Evolutionary conservation across 805 yeast species (phyloP).

Genomic region (Candida verbasci): DNA sequence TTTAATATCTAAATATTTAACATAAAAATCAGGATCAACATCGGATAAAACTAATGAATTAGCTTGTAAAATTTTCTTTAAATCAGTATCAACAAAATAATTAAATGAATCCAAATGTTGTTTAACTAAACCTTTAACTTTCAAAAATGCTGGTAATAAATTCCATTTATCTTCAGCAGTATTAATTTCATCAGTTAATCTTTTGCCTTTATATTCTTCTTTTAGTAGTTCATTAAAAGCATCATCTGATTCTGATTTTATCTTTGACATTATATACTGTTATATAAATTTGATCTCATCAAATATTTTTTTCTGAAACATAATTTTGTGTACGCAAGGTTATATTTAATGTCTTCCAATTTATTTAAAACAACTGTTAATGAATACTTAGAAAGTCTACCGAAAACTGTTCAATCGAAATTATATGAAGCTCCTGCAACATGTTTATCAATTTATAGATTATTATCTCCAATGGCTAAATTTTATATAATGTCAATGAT

Average conservation of each 20-base stretch:
- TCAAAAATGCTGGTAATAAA: constrained; percentile 88
- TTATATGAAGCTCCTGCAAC: constrained; percentile 85
- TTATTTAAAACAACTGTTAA: constrained; percentile 70
- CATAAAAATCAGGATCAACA: constrained; percentile 94
- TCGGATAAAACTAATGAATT: constrained; percentile 86
- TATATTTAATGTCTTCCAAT: constrained; percentile 20
- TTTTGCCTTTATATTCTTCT: constrained; percentile 82
- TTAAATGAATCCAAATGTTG: constrained; percentile 98
- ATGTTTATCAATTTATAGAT: constrained; percentile 85
- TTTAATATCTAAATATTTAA: constrained; percentile 88
- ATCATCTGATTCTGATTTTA: constrained; percentile 40
- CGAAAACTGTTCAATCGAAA: constrained; percentile 78
- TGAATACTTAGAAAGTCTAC: constrained; percentile 85
- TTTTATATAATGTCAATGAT: constrained; percentile 83
- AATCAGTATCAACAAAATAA: constrained; percentile 89
- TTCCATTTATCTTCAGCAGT: constrained; percentile 98
- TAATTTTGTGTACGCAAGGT: constrained; percentile 4
- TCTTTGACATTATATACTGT: constrained; percentile 10
- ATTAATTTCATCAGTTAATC: constrained; percentile 77
- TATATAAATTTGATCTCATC: constrained; percentile 9
- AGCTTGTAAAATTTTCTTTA: constrained; percentile 88
- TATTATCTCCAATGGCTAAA: constrained; percentile 86
- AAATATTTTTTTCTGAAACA: not conserved
- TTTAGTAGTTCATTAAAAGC: constrained; percentile 72
- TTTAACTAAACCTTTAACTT: constrained; percentile 93